These are phyloP conservation scores for Fusarium sp. DNA, from an alignment of 2,329 filamentous ascomycete genomes.

Conservation along the genomic window DNA sequence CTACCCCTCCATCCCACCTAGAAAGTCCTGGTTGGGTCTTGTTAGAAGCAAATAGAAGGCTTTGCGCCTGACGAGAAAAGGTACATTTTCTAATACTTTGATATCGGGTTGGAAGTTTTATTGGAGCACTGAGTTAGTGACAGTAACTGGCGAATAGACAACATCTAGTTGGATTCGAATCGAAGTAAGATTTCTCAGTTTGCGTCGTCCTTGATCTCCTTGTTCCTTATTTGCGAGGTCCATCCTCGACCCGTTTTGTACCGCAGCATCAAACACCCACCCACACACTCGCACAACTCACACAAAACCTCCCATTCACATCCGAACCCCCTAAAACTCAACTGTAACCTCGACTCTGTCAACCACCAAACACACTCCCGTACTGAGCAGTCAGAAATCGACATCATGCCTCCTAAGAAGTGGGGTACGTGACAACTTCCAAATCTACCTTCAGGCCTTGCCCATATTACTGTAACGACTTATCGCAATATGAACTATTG, in stretches of 20 bases:
- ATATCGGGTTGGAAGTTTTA: neutral
- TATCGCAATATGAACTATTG: constrained; percentile 28
- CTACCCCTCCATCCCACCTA: constrained; percentile 30
- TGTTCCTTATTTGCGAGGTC: constrained; percentile 27
- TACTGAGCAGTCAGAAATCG: constrained; percentile 28
- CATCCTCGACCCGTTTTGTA: constrained; percentile 44
- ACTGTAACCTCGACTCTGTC: constrained; percentile 8
- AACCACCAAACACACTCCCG: constrained; percentile 27
- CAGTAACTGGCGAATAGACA: neutral
- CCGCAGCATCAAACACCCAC: constrained; percentile 41
- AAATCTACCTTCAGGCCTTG: constrained; percentile 1
- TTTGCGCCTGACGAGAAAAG: constrained; percentile 40
- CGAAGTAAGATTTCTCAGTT: neutral
- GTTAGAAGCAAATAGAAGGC: constrained; percentile 9
- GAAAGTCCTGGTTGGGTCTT: constrained; percentile 7
- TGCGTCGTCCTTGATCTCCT: neutral
- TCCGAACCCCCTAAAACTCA: constrained; percentile 8
- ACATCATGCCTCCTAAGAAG: constrained; percentile 61
- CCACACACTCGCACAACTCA: constrained; percentile 37
- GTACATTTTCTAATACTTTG: neutral
- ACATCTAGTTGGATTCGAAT: neutral
- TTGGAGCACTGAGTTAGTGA: neutral
- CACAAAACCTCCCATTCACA: constrained; percentile 43
- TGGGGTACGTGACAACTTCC: constrained; percentile 56
- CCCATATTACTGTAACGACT: constrained; percentile 19